Base-by-base conservation (phyloP, 768 basidiomycete species). In the Podaxis pistillaris region DNA sequence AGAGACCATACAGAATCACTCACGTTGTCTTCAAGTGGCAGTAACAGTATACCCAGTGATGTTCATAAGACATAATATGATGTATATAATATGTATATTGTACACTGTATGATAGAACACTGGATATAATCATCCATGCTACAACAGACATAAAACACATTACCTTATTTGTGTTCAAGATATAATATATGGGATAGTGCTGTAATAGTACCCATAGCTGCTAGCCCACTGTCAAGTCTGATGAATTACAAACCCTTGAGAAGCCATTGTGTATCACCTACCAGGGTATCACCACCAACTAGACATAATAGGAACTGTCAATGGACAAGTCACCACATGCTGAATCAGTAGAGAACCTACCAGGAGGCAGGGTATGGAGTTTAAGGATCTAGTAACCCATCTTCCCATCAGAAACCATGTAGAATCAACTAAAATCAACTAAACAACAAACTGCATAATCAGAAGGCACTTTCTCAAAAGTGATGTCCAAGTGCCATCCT, bases 381-480 rank as follows among this genome's bases (percentile, higher is more conserved):
- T 79, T 80, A 58, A 80, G 67, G 40, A 78, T 74, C 75, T 76
- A 47, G 3, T 44, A n/a, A 5, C 41, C 12, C 4, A 15, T 15
- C 38, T n/a, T 28, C 24, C 24, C 24, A 24, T 24, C 24, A 44
- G 41, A 28, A 28, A 3, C 41, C 4, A 3, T 5, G 12, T 5
- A 13, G 15, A 13, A 44, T 12, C 5, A 17, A n/a, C 41, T 2
- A 44, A 44, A 44, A 44, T 5, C 2, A 44, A 17, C 7, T 26
- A 17, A 47, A 28, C 24, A 26, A 67, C 72, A 9, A 49, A 79
- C 79, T 4, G 86, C 80, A 67, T 83, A 87, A 69, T 87, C 86
- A 3, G 83, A 81, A 6, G 87, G 87, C 13, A 85, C 74, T 6
- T 68, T 76, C 68, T 89, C 86, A 66, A 87, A 89, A 1, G 85